Percentiles rank a stretch among this genome's conserved stretches.
These are phyloP conservation scores for Starmerella cellae DNA, from an alignment of 805 yeast species.

Conservation along the genomic window DNA sequence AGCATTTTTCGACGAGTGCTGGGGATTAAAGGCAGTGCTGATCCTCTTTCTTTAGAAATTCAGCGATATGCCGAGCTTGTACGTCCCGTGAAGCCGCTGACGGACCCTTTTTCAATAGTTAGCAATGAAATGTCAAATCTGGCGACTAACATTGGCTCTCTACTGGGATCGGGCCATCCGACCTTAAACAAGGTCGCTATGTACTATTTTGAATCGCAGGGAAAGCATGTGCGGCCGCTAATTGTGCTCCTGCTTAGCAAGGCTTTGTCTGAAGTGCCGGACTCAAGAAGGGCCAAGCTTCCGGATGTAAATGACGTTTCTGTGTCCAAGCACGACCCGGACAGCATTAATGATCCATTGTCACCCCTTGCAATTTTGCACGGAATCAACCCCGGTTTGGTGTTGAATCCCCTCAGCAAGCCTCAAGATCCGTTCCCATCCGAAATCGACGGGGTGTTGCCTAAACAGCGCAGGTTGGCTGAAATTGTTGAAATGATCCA, in stretches of 20 bases:
- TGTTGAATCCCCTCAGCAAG: conserved; percentile 68
- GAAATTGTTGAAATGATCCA: conserved; percentile 98
- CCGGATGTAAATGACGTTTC: conserved; percentile 31
- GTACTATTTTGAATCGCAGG: conserved; percentile 91
- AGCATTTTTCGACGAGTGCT: conserved; percentile 11
- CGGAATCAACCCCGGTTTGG: conserved; percentile 73
- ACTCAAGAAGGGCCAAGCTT: conserved; percentile 49
- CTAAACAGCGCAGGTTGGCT: conserved; percentile 88
- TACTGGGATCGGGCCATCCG: conserved; percentile 91
- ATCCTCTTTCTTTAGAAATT: conserved; percentile 20
- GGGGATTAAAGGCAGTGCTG: conserved; percentile 6
- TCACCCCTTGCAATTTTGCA: conserved; percentile 74
- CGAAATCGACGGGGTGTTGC: conserved; percentile 64
- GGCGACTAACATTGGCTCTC: conserved; percentile 71
- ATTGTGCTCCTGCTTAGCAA: conserved; percentile 72
- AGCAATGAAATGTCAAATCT: conserved; percentile 83
- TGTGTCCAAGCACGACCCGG: conserved; percentile 15
- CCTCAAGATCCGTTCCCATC: conserved; percentile 64
- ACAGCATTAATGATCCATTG: conserved; percentile 34
- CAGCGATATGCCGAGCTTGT: conserved; percentile 25
- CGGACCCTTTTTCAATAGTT: conserved; percentile 82
- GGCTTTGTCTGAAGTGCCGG: conserved; percentile 62
- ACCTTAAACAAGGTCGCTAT: conserved; percentile 82
- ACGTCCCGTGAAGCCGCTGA: conserved; percentile 31
- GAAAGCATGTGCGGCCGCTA: conserved; percentile 87